phyloP scores from a whole-genome alignment of 768 basidiomycete genomes.

The Lactifluus pinguis region DNA sequence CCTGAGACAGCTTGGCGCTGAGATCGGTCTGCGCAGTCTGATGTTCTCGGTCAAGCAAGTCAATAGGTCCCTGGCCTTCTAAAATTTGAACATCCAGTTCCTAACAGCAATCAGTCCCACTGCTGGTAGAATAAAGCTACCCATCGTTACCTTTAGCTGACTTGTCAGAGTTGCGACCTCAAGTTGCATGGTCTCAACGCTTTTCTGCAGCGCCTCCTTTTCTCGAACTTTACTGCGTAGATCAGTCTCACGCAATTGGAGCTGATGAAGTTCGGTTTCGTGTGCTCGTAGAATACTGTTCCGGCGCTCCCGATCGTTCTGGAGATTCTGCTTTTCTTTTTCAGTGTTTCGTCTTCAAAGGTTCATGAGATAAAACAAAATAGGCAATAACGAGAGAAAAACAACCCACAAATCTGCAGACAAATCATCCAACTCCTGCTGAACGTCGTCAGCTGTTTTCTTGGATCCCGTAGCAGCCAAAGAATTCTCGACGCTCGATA shows the following conservation, averaged over 20 bases:
- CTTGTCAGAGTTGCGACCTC: constrained; percentile 40
- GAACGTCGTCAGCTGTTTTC: constrained; percentile 80
- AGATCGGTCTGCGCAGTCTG: constrained; percentile 41
- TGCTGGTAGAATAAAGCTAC: background rate
- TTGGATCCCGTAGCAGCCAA: constrained; percentile 64
- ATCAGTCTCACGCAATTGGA: constrained; percentile 54
- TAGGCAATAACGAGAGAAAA: background rate
- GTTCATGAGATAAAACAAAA: background rate
- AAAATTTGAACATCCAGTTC: constrained; percentile 52
- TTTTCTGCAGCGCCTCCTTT: constrained; percentile 45
- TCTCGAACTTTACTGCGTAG: constrained; percentile 51
- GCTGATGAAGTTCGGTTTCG: constrained; percentile 51
- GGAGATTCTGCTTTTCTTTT: constrained; percentile 48
- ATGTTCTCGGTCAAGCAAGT: constrained; percentile 49
- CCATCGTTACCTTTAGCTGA: constrained; percentile 41
- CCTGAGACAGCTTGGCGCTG: constrained; percentile 39
- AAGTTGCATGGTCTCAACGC: constrained; percentile 47
- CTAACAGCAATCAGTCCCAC: constrained; percentile 29
- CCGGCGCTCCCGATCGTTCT: constrained; percentile 55
- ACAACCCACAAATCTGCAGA: constrained; percentile 53
- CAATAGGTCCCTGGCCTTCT: constrained; percentile 57
- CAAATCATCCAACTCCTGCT: constrained; percentile 61
- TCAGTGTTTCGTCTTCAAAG: constrained; percentile 51
- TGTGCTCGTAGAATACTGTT: constrained; percentile 40
- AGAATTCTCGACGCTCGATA: constrained; percentile 54